phyloP scores from a whole-genome alignment of 2,329 filamentous ascomycete species.

The Nectriaceae sp. region DNA sequence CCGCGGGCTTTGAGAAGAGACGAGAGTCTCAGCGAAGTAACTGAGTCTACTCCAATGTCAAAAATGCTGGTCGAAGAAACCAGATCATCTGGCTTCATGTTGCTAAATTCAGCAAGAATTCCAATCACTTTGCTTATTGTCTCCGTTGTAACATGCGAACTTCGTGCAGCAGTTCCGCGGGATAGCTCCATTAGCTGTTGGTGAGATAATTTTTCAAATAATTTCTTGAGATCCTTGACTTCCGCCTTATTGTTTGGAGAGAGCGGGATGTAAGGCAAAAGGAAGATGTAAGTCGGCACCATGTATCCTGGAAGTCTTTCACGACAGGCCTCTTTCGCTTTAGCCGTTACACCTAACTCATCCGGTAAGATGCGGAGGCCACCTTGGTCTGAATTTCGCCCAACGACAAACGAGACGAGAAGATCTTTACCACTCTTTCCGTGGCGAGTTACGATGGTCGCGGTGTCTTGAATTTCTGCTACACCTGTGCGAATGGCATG shows the following conservation, averaged over 20 bases:
- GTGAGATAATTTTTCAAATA: constrained; percentile 64
- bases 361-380: constrained; percentile 29
- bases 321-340: constrained; percentile 64
- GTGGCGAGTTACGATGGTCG: constrained; percentile 74
- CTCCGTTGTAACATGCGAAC: constrained; percentile 33
- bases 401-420: constrained; percentile 72
- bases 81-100: constrained; percentile 45
- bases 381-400: constrained; percentile 2
- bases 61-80: constrained; percentile 69
- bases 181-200: constrained; percentile 63
- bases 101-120: constrained; percentile 56
- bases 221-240: constrained; percentile 62
- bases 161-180: constrained; percentile 25
- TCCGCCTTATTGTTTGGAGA: constrained; percentile 92
- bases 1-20: constrained; percentile 64
- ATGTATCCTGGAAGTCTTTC: constrained; percentile 78
- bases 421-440: constrained; percentile 75
- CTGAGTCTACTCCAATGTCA: constrained; percentile 85
- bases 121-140: constrained; percentile 51
- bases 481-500: constrained; percentile 70
- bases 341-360: constrained; percentile 40
- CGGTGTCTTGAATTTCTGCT: constrained; percentile 63
- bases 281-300: constrained; percentile 83
- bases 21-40: constrained; percentile 75
- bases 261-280: constrained; percentile 71